These are phyloP conservation scores for Arthromyces matolae DNA, from an alignment of 768 basidiomycete species.

Conservation along the genomic window DNA sequence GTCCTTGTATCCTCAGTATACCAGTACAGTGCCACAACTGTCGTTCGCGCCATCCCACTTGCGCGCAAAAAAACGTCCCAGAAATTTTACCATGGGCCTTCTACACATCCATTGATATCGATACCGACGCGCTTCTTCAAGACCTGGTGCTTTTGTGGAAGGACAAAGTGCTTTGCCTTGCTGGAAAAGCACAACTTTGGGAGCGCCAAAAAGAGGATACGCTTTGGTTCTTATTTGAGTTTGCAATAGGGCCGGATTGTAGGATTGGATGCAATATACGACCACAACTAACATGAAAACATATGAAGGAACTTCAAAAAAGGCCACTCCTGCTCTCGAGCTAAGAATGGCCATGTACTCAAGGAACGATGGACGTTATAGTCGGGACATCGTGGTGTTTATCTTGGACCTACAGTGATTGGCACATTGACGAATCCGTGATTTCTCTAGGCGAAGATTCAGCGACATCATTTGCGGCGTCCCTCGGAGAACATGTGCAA, in stretches of 20 bases:
- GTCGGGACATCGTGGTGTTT: no score
- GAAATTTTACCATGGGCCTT: conserved; percentile 43
- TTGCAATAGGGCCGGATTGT: conserved; percentile 29
- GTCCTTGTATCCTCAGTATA: no score
- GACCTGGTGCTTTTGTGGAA: conserved; percentile 36
- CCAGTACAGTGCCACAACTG: no score
- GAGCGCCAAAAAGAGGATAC: conserved; percentile 35
- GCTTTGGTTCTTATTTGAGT: conserved; percentile 35
- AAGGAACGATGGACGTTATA: no score
- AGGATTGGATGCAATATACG: conserved; percentile 23
- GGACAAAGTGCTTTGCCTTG: conserved; percentile 39
- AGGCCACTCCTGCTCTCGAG: no score
- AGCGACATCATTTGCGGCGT: no score
- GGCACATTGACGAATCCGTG: no score
- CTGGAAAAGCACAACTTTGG: conserved; percentile 38
- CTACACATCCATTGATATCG: conserved; percentile 40
- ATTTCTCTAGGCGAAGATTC: no score
- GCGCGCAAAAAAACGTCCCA: conserved; percentile 38
- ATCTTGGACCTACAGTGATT: no score
- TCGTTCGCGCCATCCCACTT: conserved; percentile 39
- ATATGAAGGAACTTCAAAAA: no score
- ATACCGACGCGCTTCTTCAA: conserved; percentile 29
- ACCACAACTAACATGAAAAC: conserved; percentile 25
- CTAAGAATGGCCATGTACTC: no score
- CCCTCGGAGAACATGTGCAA: no score